A percentile compares a stretch with the other conserved stretches of the same genome.
Evolutionary conservation across 1,284 basidiomycete species (phyloP).

Genomic region (Cystobasidium pallidum): DNA sequence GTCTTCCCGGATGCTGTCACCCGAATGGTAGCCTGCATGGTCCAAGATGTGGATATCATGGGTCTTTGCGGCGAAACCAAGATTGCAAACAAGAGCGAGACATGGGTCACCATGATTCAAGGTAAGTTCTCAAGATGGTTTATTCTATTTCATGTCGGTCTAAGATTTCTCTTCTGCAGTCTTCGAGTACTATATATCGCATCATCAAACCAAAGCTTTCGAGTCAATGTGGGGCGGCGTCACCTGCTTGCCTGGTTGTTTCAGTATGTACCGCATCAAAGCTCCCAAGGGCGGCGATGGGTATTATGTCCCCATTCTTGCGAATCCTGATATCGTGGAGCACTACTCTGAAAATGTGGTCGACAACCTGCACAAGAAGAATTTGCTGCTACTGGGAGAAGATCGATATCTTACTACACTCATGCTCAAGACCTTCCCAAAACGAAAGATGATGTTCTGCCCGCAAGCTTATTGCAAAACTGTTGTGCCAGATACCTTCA

Average conservation of each 20-base stretch:
- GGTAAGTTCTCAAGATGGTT: conserved; percentile 46
- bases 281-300: conserved; percentile 59
- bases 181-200: conserved; percentile 99
- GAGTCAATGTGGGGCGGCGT: conserved; percentile 60
- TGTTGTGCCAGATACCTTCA: conserved; percentile 60
- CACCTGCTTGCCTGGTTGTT: conserved; percentile 60
- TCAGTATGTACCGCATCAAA: conserved; percentile 60
- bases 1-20: conserved; percentile 59
- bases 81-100: conserved; percentile 60
- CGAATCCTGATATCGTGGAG: conserved; percentile 60
- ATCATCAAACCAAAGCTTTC: conserved; percentile 75
- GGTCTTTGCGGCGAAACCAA: conserved; percentile 61
- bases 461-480: conserved; percentile 61
- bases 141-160: conserved; percentile 12
- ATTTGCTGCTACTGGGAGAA: conserved; percentile 59
- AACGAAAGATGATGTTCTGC: conserved; percentile 60
- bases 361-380: conserved; percentile 61
- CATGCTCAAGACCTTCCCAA: conserved; percentile 61
- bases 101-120: conserved; percentile 61
- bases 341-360: conserved; percentile 61
- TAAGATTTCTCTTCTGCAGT: conserved; percentile 49
- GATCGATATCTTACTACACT: conserved; percentile 60
- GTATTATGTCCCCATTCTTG: conserved; percentile 59
- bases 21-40: conserved; percentile 60
- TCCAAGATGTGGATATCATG: conserved; percentile 60